A percentile compares a stretch with the other conserved stretches of the same genome.
phyloP scores from a whole-genome alignment of 1,284 basidiomycete species.

The Thelephora terrestris region DNA sequence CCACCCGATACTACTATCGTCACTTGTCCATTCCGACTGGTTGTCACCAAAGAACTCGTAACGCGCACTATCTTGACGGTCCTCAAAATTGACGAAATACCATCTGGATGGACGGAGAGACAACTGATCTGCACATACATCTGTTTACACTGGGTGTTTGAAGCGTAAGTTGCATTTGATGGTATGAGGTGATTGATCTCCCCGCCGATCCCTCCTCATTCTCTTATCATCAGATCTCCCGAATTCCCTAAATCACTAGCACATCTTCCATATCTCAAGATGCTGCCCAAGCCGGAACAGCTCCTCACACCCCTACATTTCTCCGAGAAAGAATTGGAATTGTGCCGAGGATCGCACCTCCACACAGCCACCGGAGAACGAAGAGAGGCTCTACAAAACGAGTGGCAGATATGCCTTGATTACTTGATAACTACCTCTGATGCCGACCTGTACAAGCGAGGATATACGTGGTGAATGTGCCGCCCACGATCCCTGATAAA shows the following conservation, averaged over 20 bases:
- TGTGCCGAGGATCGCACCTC: conserved; percentile 70
- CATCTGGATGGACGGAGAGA: conserved; percentile 47
- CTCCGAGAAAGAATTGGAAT: conserved; percentile 44
- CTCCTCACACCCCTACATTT: conserved; percentile 77
- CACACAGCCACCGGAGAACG: conserved; percentile 64
- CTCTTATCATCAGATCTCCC: not conserved
- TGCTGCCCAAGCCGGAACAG: conserved; percentile 46
- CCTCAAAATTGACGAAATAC: conserved; percentile 19
- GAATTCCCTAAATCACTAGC: conserved; percentile 22
- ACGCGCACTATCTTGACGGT: conserved; percentile 32
- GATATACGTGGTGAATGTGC: not conserved
- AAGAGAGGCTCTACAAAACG: conserved; percentile 43
- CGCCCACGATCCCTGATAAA: not conserved
- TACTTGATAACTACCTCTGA: conserved; percentile 47
- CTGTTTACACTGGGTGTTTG: conserved; percentile 57
- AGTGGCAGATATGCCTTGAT: conserved; percentile 56
- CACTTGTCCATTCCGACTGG: conserved; percentile 65
- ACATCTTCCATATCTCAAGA: conserved; percentile 57
- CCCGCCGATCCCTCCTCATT: not conserved
- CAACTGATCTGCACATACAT: conserved; percentile 69
- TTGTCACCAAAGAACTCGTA: conserved; percentile 52
- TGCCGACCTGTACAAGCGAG: not conserved
- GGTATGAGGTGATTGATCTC: not conserved
- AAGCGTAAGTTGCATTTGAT: conserved; percentile 14
- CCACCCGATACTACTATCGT: conserved; percentile 46